These are phyloP conservation scores for Herpetomonas samuelpessoai DNA, from an alignment of 208 protist species.

Conservation along the genomic window DNA sequence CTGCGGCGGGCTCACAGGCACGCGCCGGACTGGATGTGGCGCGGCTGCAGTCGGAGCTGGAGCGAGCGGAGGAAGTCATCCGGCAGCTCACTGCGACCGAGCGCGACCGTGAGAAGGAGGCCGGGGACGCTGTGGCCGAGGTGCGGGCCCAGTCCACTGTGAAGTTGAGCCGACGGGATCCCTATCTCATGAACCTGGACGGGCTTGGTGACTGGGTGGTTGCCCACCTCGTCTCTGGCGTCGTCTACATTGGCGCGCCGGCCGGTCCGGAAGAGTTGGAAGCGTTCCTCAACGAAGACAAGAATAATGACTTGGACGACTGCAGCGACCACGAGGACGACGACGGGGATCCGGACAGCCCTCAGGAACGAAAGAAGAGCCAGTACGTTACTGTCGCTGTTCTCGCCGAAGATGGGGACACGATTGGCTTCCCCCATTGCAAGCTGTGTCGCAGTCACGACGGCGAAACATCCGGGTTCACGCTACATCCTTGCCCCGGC, in stretches of 20 bases:
- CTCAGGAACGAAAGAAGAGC: background rate
- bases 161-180: constrained; percentile 26
- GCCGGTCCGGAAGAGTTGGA: too few species aligned
- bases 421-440: constrained; percentile 5
- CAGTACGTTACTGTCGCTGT: constrained; percentile 4
- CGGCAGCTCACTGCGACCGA: constrained; percentile 40
- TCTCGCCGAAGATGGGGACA: background rate
- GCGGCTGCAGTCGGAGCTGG: constrained; percentile 46
- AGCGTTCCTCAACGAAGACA: too few species aligned
- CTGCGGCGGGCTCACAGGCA: too few species aligned
- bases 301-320: too few species aligned
- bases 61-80: constrained; percentile 59
- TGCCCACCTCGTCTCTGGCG: constrained; percentile 31
- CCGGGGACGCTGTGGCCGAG: constrained; percentile 6
- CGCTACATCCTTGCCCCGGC: background rate
- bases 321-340: background rate
- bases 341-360: background rate
- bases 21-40: constrained; percentile 16
- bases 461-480: background rate
- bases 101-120: constrained; percentile 22
- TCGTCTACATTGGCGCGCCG: constrained; percentile 40
- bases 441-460: background rate
- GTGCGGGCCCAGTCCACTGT: constrained; percentile 20
- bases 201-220: constrained; percentile 70
- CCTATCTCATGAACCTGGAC: constrained; percentile 75